These are phyloP conservation scores for Rhizoclosmatium globosum DNA, from an alignment of 192 early-diverging fungal genomes.

Conservation along the genomic window DNA sequence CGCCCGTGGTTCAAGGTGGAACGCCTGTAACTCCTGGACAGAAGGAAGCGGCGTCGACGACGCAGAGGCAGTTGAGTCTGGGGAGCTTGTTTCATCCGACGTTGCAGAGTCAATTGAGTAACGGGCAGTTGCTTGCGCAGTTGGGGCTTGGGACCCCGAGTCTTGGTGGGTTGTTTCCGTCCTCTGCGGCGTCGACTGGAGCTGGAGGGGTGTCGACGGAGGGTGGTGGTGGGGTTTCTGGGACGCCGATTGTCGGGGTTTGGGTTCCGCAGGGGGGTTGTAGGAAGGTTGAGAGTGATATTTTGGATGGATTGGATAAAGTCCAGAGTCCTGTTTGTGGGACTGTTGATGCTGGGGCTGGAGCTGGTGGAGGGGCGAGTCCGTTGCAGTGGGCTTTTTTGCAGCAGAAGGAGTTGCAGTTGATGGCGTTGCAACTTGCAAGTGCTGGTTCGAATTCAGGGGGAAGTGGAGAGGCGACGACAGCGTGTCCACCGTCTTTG, in stretches of 20 bases:
- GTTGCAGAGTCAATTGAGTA: slow-evolving; percentile 15
- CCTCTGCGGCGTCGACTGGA: not conserved
- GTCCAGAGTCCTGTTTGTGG: not conserved
- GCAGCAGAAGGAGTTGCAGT: slow-evolving; percentile 17
- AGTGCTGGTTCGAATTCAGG: not conserved
- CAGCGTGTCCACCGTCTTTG: not conserved
- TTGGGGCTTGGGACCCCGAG: not conserved
- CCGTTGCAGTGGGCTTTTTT: not conserved
- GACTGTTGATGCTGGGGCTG: not conserved
- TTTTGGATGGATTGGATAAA: not conserved
- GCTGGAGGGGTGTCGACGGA: not conserved
- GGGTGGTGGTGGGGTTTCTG: not conserved
- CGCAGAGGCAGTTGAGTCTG: not conserved
- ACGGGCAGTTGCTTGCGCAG: slow-evolving; percentile 2
- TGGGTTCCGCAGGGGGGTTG: not conserved
- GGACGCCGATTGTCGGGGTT: not conserved
- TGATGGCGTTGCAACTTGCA: not conserved
- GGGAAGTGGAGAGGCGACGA: not conserved
- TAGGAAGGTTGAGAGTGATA: not conserved
- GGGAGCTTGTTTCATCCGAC: slow-evolving; percentile 19
- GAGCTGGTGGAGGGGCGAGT: not conserved
- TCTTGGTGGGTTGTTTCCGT: not conserved
- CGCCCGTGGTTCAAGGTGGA: not conserved
- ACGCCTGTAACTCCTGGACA: not conserved
- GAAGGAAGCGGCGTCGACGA: not conserved